A percentile compares a stretch with the other conserved stretches of the same genome.
Evolutionary conservation across 345 rosid species (phyloP).

Genomic region (Hibiscus syriacus): DNA sequence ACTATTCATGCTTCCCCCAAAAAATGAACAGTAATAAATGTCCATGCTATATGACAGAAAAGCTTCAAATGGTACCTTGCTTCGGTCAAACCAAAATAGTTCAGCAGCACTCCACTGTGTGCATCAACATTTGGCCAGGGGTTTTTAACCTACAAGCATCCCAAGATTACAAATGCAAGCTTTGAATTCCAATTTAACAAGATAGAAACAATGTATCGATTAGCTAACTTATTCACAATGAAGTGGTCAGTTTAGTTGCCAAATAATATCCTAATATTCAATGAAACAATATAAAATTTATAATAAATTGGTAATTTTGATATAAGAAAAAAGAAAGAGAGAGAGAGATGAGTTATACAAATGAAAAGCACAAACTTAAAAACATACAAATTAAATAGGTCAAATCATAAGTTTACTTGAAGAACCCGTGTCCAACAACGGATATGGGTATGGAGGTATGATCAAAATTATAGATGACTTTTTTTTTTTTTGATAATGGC

Average conservation of each 20-base stretch:
- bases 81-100: conserved; percentile 84
- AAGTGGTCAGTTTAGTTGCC: neutral
- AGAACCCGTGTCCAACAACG: neutral
- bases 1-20: neutral
- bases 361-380: neutral
- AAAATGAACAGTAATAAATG: neutral
- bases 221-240: neutral
- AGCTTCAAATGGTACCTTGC: conserved; percentile 53
- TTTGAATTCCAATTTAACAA: neutral
- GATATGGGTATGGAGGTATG: neutral
- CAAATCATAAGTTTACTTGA: neutral
- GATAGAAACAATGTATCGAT: neutral
- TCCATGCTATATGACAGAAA: neutral
- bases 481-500: too few relatives aligned
- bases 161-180: conserved; percentile 1
- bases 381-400: neutral
- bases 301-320: neutral
- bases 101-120: conserved; percentile 95
- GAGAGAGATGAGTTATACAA: neutral
- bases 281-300: neutral
- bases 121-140: conserved; percentile 99
- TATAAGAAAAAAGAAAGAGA: neutral
- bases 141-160: conserved; percentile 70
- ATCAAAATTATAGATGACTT: too few relatives aligned
- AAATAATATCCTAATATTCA: neutral